Percentiles rank a stretch among this genome's conserved stretches.
Evolutionary conservation across 1,139 yeast species (phyloP).

Genomic region (Torulaspora globosa): DNA sequence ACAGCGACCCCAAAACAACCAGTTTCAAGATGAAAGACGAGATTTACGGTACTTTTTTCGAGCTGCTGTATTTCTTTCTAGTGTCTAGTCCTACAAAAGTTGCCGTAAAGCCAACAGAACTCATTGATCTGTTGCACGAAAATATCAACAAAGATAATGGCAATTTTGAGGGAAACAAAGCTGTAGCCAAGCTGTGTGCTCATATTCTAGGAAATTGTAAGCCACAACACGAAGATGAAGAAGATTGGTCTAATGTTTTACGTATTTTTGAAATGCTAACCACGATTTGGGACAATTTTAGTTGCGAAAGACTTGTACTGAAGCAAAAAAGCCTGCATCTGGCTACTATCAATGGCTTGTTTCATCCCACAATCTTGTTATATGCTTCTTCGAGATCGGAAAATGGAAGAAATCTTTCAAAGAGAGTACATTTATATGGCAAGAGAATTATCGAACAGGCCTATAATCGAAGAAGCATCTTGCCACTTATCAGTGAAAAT

Average conservation of each 20-base stretch:
- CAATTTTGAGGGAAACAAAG: slow-evolving; percentile 27
- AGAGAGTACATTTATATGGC: slow-evolving; percentile 41
- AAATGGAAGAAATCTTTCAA: slow-evolving; percentile 21
- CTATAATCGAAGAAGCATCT: slow-evolving; percentile 61
- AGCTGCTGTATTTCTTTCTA: slow-evolving; percentile 11
- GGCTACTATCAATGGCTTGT: slow-evolving; percentile 47
- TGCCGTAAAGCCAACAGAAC: slow-evolving; percentile 10
- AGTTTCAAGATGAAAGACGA: slow-evolving; percentile 26
- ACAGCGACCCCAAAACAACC: not conserved
- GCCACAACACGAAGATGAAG: slow-evolving; percentile 1
- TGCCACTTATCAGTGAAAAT: slow-evolving; percentile 53
- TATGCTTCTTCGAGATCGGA: slow-evolving; percentile 29
- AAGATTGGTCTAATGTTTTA: slow-evolving; percentile 12
- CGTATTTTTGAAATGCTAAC: slow-evolving; percentile 39
- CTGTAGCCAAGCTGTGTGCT: slow-evolving; percentile 27
- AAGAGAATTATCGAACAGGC: slow-evolving; percentile 48
- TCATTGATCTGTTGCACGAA: slow-evolving; percentile 17
- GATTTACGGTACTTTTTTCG: slow-evolving; percentile 22
- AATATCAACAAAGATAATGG: slow-evolving; percentile 28
- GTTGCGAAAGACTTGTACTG: slow-evolving; percentile 59
- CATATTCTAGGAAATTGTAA: slow-evolving; percentile 25
- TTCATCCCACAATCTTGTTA: slow-evolving; percentile 37
- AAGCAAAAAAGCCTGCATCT: slow-evolving; percentile 64
- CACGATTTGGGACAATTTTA: slow-evolving; percentile 55
- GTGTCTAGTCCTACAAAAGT: slow-evolving; percentile 13